Conservation (phyloP, 345 rosid genomes). For the Carallia brachiata region DNA sequence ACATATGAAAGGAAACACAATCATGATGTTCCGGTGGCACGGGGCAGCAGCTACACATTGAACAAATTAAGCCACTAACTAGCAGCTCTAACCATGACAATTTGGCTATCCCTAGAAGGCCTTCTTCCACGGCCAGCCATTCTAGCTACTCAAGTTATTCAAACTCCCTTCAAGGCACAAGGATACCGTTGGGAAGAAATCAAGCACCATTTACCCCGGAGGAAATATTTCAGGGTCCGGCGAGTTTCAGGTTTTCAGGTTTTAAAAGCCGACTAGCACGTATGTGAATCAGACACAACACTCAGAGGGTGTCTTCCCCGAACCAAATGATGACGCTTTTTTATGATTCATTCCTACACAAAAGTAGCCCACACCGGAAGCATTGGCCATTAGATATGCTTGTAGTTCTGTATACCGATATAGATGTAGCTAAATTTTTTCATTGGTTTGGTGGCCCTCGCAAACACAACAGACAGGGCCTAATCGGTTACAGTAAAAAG, state of each 20-base stretch:
- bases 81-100: neutral
- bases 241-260: conserved; percentile 19
- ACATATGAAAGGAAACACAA: conserved; percentile 36
- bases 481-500: neutral
- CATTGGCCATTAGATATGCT: conserved; percentile 7
- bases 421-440: conserved; percentile 15
- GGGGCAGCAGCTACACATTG: conserved; percentile 51
- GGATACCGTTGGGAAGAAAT: conserved; percentile 16
- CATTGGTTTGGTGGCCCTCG: neutral
- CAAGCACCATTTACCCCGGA: conserved; percentile 16
- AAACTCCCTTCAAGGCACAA: conserved; percentile 26
- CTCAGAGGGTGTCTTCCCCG: conserved; percentile 10
- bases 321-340: conserved; percentile 20
- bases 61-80: conserved; percentile 33
- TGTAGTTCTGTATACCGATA: neutral
- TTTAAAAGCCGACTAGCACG: conserved; percentile 11
- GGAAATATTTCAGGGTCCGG: conserved; percentile 24
- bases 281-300: conserved; percentile 23
- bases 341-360: conserved; percentile 15
- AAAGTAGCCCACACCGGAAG: neutral
- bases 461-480: neutral
- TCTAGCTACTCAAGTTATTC: conserved; percentile 24
- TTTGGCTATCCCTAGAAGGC: conserved; percentile 49
- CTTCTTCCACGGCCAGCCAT: conserved; percentile 49
- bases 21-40: conserved; percentile 33